phyloP scores from a whole-genome alignment of 257 asterid genomes.

The Gynochthodes officinalis region DNA sequence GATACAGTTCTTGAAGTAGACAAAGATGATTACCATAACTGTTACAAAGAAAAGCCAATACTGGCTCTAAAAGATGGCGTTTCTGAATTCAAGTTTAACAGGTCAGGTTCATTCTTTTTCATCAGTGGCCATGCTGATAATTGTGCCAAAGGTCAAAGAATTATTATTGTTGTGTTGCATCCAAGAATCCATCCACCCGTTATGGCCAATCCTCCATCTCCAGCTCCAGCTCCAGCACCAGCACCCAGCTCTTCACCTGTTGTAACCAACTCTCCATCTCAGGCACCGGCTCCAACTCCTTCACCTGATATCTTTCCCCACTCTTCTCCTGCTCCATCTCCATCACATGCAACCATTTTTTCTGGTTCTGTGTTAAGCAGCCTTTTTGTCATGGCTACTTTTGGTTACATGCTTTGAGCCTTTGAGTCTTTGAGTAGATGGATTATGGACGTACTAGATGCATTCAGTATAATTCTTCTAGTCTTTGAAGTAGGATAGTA shows the following conservation, averaged over 20 bases:
- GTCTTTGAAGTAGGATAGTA: not conserved
- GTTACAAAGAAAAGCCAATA: constrained; percentile 42
- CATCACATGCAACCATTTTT: not conserved
- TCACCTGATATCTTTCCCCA: not conserved
- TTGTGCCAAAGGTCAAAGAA: constrained; percentile 61
- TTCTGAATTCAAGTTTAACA: constrained; percentile 40
- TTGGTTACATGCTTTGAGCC: not conserved
- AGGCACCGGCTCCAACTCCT: not conserved
- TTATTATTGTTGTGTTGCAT: constrained; percentile 47
- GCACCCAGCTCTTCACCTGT: not conserved
- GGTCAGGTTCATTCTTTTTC: constrained; percentile 59
- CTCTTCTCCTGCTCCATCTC: constrained; percentile 8
- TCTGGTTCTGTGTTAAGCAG: not conserved
- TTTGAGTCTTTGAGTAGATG: not conserved
- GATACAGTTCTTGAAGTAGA: constrained; percentile 64
- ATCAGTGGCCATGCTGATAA: constrained; percentile 44
- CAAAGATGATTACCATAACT: constrained; percentile 36
- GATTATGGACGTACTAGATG: too few species aligned
- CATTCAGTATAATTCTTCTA: not conserved
- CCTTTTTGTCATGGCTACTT: not conserved
- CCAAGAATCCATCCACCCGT: constrained; percentile 21
- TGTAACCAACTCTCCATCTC: constrained; percentile 17
- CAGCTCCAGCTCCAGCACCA: constrained; percentile 16
- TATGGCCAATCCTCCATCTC: not conserved
- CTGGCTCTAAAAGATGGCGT: constrained; percentile 38